Conservation (phyloP, 2,329 filamentous ascomycete genomes). For the Bipolaris zeicola region DNA sequence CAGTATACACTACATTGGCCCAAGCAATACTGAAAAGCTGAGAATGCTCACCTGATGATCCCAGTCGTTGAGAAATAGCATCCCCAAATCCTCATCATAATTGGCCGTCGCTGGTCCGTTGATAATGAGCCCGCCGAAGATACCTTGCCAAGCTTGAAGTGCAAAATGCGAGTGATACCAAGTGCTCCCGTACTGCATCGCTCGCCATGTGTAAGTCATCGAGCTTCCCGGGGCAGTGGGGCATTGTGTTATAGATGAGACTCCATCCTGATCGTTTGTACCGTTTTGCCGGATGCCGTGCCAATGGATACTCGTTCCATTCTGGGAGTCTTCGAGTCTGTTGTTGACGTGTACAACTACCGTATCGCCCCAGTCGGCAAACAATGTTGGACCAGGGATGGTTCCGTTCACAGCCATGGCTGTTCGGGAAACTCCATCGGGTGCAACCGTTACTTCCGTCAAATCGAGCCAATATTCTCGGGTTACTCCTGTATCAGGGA, state of each 20-base stretch:
- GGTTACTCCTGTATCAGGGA: conserved; percentile 61
- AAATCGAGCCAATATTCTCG: conserved; percentile 55
- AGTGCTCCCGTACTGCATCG: conserved; percentile 48
- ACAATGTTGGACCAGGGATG: conserved; percentile 53
- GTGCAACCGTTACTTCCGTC: conserved; percentile 51
- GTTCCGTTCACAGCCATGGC: conserved; percentile 51
- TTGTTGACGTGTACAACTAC: conserved; percentile 48
- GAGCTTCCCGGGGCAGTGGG: conserved; percentile 31
- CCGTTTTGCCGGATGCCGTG: conserved; percentile 42
- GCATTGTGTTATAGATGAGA: conserved; percentile 42
- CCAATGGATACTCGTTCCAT: conserved; percentile 42
- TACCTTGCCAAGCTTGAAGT: conserved; percentile 50
- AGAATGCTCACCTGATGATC: conserved; percentile 35
- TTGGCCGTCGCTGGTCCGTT: conserved; percentile 48
- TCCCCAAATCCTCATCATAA: conserved; percentile 54
- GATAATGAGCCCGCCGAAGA: conserved; percentile 50
- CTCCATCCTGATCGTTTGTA: conserved; percentile 41
- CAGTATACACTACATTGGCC: neutral
- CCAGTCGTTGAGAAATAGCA: conserved; percentile 53
- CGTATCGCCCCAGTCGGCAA: conserved; percentile 49
- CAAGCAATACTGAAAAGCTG: neutral
- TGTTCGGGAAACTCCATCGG: conserved; percentile 59
- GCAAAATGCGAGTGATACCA: conserved; percentile 54
- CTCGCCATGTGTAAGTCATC: conserved; percentile 44
- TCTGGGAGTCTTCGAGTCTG: conserved; percentile 29